phyloP scores from a whole-genome alignment of 768 basidiomycete species.

The Boletus sp. region DNA sequence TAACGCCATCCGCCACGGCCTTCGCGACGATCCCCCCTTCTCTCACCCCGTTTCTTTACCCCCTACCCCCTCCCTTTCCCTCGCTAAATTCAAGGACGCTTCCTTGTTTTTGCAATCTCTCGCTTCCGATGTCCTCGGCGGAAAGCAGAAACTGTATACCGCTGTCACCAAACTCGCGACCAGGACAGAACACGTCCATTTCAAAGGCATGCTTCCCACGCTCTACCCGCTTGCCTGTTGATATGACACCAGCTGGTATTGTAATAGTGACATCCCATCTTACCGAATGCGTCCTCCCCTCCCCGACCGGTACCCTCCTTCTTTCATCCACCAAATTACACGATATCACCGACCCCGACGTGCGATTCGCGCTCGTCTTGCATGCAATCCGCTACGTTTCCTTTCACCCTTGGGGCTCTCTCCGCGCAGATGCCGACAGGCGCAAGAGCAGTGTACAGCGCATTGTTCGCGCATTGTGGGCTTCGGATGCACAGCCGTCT shows the following conservation, averaged over 20 bases:
- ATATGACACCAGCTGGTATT: slow-evolving; percentile 3
- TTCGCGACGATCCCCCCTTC: slow-evolving; percentile 19
- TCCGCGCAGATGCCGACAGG: slow-evolving; percentile 58
- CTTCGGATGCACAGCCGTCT: slow-evolving; percentile 25
- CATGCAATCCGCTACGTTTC: slow-evolving; percentile 69
- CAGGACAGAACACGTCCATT: slow-evolving; percentile 40
- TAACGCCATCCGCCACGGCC: slow-evolving; percentile 63
- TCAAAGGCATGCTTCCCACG: slow-evolving; percentile 36
- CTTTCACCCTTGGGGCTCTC: slow-evolving; percentile 72
- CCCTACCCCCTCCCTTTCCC: slow-evolving; percentile 28
- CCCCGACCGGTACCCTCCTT: slow-evolving; percentile 49
- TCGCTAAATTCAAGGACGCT: slow-evolving; percentile 34
- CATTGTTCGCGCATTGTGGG: slow-evolving; percentile 51
- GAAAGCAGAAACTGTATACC: slow-evolving; percentile 36
- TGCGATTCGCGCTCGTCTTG: slow-evolving; percentile 43
- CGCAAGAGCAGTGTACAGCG: slow-evolving; percentile 42
- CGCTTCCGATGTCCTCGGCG: slow-evolving; percentile 32
- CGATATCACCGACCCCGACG: slow-evolving; percentile 31
- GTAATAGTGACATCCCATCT: slow-evolving; percentile 43
- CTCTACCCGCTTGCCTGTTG: background rate
- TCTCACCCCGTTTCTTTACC: slow-evolving; percentile 23
- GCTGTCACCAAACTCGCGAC: slow-evolving; percentile 37
- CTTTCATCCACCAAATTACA: slow-evolving; percentile 38
- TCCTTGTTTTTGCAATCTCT: slow-evolving; percentile 29
- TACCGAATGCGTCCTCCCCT: slow-evolving; percentile 35